Base-by-base conservation (phyloP, 2,329 filamentous ascomycete species). In the Colletotrichum lupini region DNA sequence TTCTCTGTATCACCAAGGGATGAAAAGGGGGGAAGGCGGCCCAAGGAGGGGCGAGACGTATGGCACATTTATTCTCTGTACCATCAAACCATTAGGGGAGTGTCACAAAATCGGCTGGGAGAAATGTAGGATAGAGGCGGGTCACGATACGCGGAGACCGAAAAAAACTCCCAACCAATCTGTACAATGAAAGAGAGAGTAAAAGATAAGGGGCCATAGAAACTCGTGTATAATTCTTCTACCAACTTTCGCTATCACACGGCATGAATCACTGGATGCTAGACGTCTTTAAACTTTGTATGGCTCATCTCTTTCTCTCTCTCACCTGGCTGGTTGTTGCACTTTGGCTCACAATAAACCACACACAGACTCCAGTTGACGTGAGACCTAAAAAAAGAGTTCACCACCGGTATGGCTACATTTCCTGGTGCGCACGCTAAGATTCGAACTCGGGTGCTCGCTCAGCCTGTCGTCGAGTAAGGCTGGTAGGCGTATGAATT, bases 141-240 rank as follows among this genome's bases (percentile, higher is more conserved):
- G 58, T 53, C 24, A 65, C 55, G 55, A 60, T 42, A 42, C 7
- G 62, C 30, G 32, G 14, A 42, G 61, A 66, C 55, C 24, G 22
- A 19, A 37, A 59, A 62, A 61, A 62, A 66, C 67, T 19, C 35
- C 52, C 32, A 56, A 37, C 52, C 32, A 26, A 71, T 66, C 46
- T 73, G 61, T 73, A 73, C 61, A 71, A 66, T 52, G 71, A 73
- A 46, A 42, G 56, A 52, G 71, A 71, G 60, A 52, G 52, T 26
- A 52, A 62, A 49, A 49, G 9, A 56, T 19, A 14, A 56, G 26
- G 26, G 53, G 12, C 14, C 19, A 32, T 62, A 62, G 32, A 60
- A 61, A 28, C 28, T 49, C 55, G 63, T 71, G 63, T 67, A 71
- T 71, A 52, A 61, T 71, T 61, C 28, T 61, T 26, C 30, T 11